Evolutionary conservation across 164 flowering plant genomes (phyloP).

Genomic region (Hamamelis virginiana): DNA sequence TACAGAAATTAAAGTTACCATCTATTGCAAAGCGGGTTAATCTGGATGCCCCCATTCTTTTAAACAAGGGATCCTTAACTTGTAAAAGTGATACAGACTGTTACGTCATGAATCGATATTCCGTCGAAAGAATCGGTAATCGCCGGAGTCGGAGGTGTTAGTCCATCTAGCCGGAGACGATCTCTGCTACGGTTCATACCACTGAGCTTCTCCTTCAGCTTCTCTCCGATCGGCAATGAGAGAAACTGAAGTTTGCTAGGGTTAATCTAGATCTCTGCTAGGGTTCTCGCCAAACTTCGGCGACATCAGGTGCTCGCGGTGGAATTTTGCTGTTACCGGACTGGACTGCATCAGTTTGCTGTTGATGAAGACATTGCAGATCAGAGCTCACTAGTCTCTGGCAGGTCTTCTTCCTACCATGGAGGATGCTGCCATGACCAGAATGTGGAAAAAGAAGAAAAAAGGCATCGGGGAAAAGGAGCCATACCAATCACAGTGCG

Average conservation of each 20-base stretch:
- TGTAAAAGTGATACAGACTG: constrained; percentile 81
- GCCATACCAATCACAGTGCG: too few species aligned
- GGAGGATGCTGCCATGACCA: too few species aligned
- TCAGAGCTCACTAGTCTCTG: too few species aligned
- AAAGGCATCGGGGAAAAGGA: too few species aligned
- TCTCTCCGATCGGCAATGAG: constrained; percentile 40
- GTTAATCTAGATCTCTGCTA: constrained; percentile 25
- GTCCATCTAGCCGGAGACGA: constrained; percentile 30
- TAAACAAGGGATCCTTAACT: constrained; percentile 90
- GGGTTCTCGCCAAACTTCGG: constrained; percentile 24
- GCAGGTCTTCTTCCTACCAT: too few species aligned
- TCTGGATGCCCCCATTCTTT: constrained; percentile 97
- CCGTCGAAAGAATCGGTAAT: not conserved
- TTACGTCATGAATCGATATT: constrained; percentile 45
- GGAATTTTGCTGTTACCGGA: too few species aligned
- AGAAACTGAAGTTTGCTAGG: constrained; percentile 27
- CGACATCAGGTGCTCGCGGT: constrained; percentile 20
- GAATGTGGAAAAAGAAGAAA: too few species aligned
- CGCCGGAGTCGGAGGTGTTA: constrained; percentile 24
- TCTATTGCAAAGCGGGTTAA: constrained; percentile 81
- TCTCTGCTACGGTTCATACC: constrained; percentile 22
- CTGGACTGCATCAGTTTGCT: too few species aligned
- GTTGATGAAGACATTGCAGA: too few species aligned
- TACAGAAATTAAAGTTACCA: constrained; percentile 43
- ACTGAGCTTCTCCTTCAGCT: constrained; percentile 40